These are phyloP conservation scores for Mycosphaerella sp. DNA, from an alignment of 2,329 filamentous ascomycete genomes.

Conservation along the genomic window DNA sequence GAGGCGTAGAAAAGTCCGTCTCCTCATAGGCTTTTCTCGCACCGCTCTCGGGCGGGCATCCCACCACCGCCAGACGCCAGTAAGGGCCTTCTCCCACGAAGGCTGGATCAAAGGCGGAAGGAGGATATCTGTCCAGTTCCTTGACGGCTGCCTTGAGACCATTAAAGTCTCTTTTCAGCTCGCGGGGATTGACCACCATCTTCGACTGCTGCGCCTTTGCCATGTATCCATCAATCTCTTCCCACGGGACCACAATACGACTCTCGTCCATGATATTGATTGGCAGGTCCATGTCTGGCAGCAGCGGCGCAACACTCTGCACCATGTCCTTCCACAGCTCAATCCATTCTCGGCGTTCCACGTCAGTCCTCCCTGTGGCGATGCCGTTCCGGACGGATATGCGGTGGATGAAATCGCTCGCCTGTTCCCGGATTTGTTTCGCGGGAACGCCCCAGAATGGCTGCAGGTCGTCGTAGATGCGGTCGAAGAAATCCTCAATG, in stretches of 20 bases:
- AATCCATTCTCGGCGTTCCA: constrained; percentile 36
- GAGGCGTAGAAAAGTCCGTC: constrained; percentile 37
- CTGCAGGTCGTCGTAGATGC: constrained; percentile 45
- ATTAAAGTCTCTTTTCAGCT: constrained; percentile 31
- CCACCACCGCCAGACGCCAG: constrained; percentile 40
- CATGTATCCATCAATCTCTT: constrained; percentile 40
- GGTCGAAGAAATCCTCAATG: constrained; percentile 48
- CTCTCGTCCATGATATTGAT: constrained; percentile 48
- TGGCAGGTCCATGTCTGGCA: constrained; percentile 45
- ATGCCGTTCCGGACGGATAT: constrained; percentile 41
- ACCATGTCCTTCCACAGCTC: constrained; percentile 40
- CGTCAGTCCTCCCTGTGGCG: constrained; percentile 29
- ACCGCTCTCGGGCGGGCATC: constrained; percentile 37
- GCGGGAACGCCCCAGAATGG: constrained; percentile 47
- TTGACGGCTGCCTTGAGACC: constrained; percentile 26
- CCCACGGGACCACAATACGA: constrained; percentile 44
- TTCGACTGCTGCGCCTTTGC: constrained; percentile 30
- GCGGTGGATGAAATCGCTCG: constrained; percentile 35
- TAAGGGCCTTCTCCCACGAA: constrained; percentile 35
- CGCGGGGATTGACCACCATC: constrained; percentile 25
- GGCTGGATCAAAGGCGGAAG: constrained; percentile 28
- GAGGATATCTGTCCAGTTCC: constrained; percentile 26
- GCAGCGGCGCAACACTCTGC: constrained; percentile 32
- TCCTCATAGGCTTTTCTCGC: constrained; percentile 34
- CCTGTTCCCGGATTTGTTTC: constrained; percentile 38